Conservation (phyloP, 2,329 filamentous ascomycete genomes). For the Talaromyces albobiverticillius region DNA sequence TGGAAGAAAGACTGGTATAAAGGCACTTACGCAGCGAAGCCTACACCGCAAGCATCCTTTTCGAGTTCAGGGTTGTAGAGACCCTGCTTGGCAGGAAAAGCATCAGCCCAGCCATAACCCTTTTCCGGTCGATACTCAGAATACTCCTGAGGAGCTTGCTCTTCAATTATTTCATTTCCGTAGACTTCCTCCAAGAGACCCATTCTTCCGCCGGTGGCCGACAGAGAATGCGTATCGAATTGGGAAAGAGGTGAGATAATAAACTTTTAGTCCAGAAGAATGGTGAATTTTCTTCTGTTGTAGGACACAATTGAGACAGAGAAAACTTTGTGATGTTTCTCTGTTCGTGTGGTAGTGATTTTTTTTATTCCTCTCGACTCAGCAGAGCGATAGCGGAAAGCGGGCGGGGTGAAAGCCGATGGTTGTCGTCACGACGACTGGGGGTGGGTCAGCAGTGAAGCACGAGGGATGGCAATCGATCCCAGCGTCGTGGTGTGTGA, state of each 20-base stretch:
- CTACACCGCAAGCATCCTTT: constrained; percentile 99
- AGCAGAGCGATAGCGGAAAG: constrained; percentile 12
- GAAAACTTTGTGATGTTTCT: background rate
- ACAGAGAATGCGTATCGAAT: constrained; percentile 33
- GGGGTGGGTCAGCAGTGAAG: constrained; percentile 14
- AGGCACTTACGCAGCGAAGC: constrained; percentile 85
- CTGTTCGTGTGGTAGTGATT: background rate
- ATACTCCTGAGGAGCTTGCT: constrained; percentile 44
- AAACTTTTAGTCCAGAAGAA: background rate
- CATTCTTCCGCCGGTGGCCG: constrained; percentile 48
- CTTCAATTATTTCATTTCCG: constrained; percentile 46
- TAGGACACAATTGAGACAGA: background rate
- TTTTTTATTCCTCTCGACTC: background rate
- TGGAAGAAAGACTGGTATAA: background rate
- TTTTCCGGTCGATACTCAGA: constrained; percentile 54
- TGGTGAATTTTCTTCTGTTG: background rate
- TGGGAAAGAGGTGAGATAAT: background rate
- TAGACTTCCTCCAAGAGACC: constrained; percentile 50
- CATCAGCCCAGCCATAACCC: constrained; percentile 90
- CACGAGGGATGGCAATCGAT: background rate
- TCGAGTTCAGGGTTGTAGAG: constrained; percentile 94
- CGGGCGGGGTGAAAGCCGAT: constrained; percentile 13
- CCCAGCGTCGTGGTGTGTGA: constrained; percentile 12
- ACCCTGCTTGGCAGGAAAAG: constrained; percentile 96
- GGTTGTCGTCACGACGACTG: constrained; percentile 16